Conservation (phyloP, 768 basidiomycete species). For the Dacryopinax spathularia region DNA sequence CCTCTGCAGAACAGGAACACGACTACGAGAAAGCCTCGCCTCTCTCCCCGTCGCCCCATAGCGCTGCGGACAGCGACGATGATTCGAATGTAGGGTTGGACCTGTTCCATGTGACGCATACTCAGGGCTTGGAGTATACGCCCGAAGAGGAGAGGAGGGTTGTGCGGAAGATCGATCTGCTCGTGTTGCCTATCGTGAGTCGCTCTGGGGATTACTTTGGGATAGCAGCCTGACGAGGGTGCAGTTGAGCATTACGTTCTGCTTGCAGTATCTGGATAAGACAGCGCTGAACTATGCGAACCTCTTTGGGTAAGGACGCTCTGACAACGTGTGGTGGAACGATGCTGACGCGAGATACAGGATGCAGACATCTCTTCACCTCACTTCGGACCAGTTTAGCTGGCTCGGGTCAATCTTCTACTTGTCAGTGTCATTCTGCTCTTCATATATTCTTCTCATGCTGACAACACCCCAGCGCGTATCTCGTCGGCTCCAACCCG, state of each 20-base stretch:
- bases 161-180: not conserved
- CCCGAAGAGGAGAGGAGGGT: not conserved
- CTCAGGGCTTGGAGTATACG: not conserved
- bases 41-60: not conserved
- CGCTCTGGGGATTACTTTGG: not conserved
- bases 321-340: too few relatives aligned
- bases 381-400: conserved; percentile 10
- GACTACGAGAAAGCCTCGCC: not conserved
- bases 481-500: conserved; percentile 21
- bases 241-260: conserved; percentile 21
- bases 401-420: conserved; percentile 13
- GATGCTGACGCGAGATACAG: not conserved
- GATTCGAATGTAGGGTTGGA: not conserved
- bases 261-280: conserved; percentile 23
- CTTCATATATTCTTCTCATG: not conserved
- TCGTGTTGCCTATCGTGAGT: not conserved
- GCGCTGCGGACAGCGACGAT: not conserved
- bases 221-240: not conserved
- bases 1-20: not conserved
- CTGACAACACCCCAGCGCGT: conserved; percentile 15
- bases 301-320: conserved; percentile 21
- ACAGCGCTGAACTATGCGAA: conserved; percentile 25
- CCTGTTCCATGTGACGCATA: not conserved
- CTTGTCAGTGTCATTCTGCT: not conserved
- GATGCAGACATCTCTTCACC: conserved; percentile 6